phyloP scores from a whole-genome alignment of 192 early-diverging fungal species.

The Lobosporangium transversale region DNA sequence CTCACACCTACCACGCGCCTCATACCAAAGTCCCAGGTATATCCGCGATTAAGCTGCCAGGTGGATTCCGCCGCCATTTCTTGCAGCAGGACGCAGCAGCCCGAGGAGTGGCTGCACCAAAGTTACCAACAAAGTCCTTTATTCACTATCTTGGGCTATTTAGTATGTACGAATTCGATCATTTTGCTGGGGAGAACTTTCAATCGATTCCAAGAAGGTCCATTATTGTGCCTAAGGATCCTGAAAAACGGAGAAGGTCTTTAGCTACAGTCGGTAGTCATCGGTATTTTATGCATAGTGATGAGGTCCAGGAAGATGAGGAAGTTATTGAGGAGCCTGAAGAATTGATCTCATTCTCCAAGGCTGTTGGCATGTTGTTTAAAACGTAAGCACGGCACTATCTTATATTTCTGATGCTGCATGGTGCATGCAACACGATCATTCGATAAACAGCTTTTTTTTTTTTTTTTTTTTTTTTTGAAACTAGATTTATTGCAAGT shows the following conservation, averaged over 20 bases:
- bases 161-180: conserved; percentile 56
- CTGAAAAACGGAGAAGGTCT: conserved; percentile 36
- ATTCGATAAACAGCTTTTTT: background rate
- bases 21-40: conserved; percentile 34
- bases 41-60: conserved; percentile 74
- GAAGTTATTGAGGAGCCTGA: conserved; percentile 32
- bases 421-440: background rate
- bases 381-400: conserved; percentile 58
- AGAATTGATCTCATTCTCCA: conserved; percentile 48
- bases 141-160: conserved; percentile 43
- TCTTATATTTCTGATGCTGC: background rate
- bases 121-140: conserved; percentile 51
- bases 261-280: conserved; percentile 9
- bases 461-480: background rate
- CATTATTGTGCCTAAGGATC: conserved; percentile 24
- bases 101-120: conserved; percentile 68
- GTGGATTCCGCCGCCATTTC: conserved; percentile 89
- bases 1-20: conserved; percentile 45
- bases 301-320: conserved; percentile 34
- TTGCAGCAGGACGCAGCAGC: conserved; percentile 69
- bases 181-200: conserved; percentile 62
- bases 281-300: conserved; percentile 16
- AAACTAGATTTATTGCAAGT: conserved; percentile 70
- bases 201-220: conserved; percentile 23
- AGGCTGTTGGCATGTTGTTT: conserved; percentile 62